Conservation (phyloP, 345 rosid genomes). For the Pelargonium nanum region DNA sequence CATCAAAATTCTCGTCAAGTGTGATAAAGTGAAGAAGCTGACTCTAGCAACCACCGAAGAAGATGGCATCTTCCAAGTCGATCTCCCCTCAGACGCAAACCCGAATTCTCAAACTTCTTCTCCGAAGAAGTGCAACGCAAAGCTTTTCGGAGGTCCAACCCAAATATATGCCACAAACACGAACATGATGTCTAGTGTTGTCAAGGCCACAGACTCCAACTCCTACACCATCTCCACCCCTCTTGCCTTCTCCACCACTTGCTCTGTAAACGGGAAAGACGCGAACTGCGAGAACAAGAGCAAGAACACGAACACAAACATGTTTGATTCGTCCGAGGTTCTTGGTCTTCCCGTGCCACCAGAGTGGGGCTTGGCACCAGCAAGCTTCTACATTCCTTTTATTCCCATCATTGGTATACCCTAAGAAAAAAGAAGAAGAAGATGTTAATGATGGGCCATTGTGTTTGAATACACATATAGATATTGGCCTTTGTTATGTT, state of each 20-base stretch:
- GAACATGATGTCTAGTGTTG: conserved; percentile 37
- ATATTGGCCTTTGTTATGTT: no score
- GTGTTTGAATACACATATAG: no score
- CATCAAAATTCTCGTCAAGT: conserved; percentile 47
- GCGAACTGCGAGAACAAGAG: conserved; percentile 12
- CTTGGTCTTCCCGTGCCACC: conserved; percentile 61
- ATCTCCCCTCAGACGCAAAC: conserved; percentile 30
- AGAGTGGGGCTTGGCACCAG: conserved; percentile 87
- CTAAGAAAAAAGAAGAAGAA: conserved; percentile 11
- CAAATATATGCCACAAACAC: conserved; percentile 42
- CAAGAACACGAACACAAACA: neutral
- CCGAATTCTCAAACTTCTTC: neutral
- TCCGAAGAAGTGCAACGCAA: conserved; percentile 35
- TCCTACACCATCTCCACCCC: conserved; percentile 48
- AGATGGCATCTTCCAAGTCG: conserved; percentile 43
- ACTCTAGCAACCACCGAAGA: conserved; percentile 29
- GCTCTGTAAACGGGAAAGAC: conserved; percentile 17
- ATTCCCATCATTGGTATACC: conserved; percentile 87
- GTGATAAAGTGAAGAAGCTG: conserved; percentile 34
- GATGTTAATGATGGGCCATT: neutral
- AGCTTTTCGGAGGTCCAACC: conserved; percentile 44
- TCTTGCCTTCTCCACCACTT: conserved; percentile 46
- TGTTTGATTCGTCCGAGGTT: conserved; percentile 51
- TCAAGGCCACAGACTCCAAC: conserved; percentile 14
- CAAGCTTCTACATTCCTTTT: conserved; percentile 71